Base-by-base conservation (phyloP, 2,329 filamentous ascomycete species). In the Sporothrix brunneoviolacea region DNA sequence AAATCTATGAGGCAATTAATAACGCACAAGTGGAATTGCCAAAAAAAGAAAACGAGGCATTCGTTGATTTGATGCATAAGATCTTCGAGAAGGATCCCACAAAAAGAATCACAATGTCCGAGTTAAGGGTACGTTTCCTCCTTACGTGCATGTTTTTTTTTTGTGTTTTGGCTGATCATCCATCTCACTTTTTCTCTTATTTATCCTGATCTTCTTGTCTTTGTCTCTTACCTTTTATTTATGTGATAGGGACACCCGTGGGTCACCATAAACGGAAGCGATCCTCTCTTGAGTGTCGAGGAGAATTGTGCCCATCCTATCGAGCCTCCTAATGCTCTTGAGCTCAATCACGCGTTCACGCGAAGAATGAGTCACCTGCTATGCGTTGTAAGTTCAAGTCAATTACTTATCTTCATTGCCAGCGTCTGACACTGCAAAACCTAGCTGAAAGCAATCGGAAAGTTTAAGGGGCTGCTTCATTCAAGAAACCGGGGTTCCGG, bases 281-380 rank as follows among this genome's bases (percentile, higher is more conserved):
- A 97, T 65, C 81, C 81, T 54, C 72, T 98, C 13, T 74, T 97
- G 12, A 80, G 88, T 8, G 77, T 80, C 39, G 86, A 90, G 56
- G 91, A 96, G 62, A 98, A 98, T 59, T 94, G 88, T 38, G 80
- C 84, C 10, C 77, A 90, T 56, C 71, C 89, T 15, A 75, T 97
- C 28, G 88, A 90, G 54, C 80, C 83, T 5, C 91, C 91, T 1
- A 97, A 91, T 51, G 87, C 93, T 59, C 83, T 91, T 50, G 93
- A 98, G 68, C 80, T 96, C 62, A 89, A 89, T 60, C 82, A 86
- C 56, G 93, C 93, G 13, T 94, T 97, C 57, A 97, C 93, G 3
- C 81, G 80, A 21, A 94, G 90, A 62, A 90, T 97, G 78, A 84
- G 84, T 53, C 85, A 93, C 62, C 75, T 97, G 2, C 74, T 97